Evolutionary conservation across 2,329 filamentous ascomycete genomes (phyloP).

Genomic region (Xylaria sp.): DNA sequence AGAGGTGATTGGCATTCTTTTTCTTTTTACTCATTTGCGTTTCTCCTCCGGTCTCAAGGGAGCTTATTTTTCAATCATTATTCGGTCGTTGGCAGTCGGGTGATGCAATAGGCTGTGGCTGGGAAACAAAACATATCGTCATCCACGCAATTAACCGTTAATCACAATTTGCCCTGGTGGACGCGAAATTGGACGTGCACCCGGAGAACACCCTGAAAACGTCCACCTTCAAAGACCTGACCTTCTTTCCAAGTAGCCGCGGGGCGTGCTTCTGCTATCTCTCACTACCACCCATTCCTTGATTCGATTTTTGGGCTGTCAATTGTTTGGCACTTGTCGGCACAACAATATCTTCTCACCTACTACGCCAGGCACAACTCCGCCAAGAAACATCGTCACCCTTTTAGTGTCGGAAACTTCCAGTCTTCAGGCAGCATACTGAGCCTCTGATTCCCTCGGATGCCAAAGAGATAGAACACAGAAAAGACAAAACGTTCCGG

Average conservation of each 20-base stretch:
- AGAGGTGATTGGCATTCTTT: constrained; percentile 34
- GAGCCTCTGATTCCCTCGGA: not conserved
- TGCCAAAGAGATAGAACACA: constrained; percentile 15
- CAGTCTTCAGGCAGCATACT: constrained; percentile 6
- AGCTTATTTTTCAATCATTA: constrained; percentile 3
- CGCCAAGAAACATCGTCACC: constrained; percentile 17
- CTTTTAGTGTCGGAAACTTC: constrained; percentile 31
- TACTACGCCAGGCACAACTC: constrained; percentile 6
- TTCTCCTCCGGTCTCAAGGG: not conserved
- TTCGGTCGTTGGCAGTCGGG: constrained; percentile 17
- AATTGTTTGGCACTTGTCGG: constrained; percentile 1
- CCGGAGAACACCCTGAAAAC: not conserved
- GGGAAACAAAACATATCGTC: constrained; percentile 30
- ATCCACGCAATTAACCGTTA: constrained; percentile 22
- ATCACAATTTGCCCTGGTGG: constrained; percentile 29
- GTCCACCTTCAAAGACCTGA: constrained; percentile 7
- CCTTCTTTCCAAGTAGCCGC: constrained; percentile 26
- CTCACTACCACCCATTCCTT: constrained; percentile 11
- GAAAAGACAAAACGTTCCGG: constrained; percentile 32
- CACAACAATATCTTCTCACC: constrained; percentile 20
- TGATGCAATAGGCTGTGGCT: constrained; percentile 21
- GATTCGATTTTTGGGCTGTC: constrained; percentile 8
- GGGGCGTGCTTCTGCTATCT: constrained; percentile 26
- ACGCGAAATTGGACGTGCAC: constrained; percentile 18
- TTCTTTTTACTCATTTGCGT: constrained; percentile 15